These are phyloP conservation scores for Candida qinlingensis DNA, from an alignment of 805 yeast genomes.

Conservation along the genomic window DNA sequence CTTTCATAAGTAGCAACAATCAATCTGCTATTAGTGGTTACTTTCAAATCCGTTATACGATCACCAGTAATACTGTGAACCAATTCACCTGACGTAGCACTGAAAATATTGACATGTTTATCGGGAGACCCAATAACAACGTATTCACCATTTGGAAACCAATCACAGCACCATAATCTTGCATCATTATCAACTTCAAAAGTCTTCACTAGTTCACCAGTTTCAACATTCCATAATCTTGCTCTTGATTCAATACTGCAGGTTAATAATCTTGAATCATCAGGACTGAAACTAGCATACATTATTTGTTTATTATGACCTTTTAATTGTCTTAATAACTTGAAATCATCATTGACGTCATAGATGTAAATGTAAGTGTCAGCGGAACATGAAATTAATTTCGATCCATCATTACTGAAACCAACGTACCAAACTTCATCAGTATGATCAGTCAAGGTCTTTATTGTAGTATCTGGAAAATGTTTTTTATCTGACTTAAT, in stretches of 20 bases:
- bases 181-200: slow-evolving; percentile 21
- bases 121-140: slow-evolving; percentile 78
- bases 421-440: slow-evolving; percentile 83
- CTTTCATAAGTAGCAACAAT: slow-evolving; percentile 62
- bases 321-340: slow-evolving; percentile 31
- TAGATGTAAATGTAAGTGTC: slow-evolving; percentile 63
- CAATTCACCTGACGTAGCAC: slow-evolving; percentile 26
- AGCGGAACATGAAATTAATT: slow-evolving; percentile 70
- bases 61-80: slow-evolving; percentile 29
- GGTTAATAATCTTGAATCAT: slow-evolving; percentile 59
- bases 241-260: slow-evolving; percentile 70
- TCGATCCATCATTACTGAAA: slow-evolving; percentile 73
- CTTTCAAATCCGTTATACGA: slow-evolving; percentile 63
- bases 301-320: slow-evolving; percentile 53
- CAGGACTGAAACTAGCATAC: slow-evolving; percentile 71
- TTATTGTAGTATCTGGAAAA: slow-evolving; percentile 45
- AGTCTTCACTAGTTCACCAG: slow-evolving; percentile 27
- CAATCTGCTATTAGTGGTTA: slow-evolving; percentile 60
- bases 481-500: slow-evolving; percentile 26
- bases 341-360: slow-evolving; percentile 48
- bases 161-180: slow-evolving; percentile 58
- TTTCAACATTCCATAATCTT: slow-evolving; percentile 58
- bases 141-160: slow-evolving; percentile 51
- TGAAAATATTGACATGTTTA: slow-evolving; percentile 49
- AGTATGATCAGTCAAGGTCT: slow-evolving; percentile 45